phyloP scores from a whole-genome alignment of 441 rosid genomes.

The Adansonia gregorii region DNA sequence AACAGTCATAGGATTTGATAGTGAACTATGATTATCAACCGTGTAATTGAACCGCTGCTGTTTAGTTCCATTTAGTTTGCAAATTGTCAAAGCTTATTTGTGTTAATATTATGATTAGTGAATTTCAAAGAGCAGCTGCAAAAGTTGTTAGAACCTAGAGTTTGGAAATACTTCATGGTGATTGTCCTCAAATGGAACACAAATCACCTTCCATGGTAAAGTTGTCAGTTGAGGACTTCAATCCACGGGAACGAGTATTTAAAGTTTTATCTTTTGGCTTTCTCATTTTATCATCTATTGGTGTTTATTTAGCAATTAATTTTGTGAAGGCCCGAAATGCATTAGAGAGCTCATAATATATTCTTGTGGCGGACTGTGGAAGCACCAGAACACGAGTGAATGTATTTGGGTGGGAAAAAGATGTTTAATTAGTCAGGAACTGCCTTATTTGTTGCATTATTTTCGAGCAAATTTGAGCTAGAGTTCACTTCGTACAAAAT shows the following conservation, averaged over 20 bases:
- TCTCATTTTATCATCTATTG: conserved; percentile 30
- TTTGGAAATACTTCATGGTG: conserved; percentile 27
- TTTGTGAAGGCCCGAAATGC: conserved; percentile 19
- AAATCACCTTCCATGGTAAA: conserved; percentile 59
- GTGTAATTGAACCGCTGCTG: neutral
- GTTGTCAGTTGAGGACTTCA: conserved; percentile 30
- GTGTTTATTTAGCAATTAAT: conserved; percentile 36
- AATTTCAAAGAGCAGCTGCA: neutral
- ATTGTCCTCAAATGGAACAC: conserved; percentile 44
- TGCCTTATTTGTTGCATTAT: conserved; percentile 50
- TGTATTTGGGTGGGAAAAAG: conserved; percentile 52
- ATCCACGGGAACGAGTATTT: conserved; percentile 29
- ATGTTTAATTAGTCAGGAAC: conserved; percentile 25
- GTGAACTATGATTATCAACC: conserved; percentile 11
- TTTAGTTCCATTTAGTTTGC: neutral
- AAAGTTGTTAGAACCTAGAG: conserved; percentile 23
- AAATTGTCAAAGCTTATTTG: conserved; percentile 13
- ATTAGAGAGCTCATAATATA: conserved; percentile 34
- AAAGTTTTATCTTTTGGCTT: conserved; percentile 28
- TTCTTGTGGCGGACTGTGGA: conserved; percentile 68
- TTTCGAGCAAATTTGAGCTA: conserved; percentile 41
- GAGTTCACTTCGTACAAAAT: conserved; percentile 26
- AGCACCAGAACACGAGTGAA: conserved; percentile 66
- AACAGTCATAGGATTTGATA: conserved; percentile 11
- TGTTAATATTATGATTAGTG: neutral